Base-by-base conservation (phyloP, 495 filamentous ascomycete genomes). In the Hyaloscypha variabilis region DNA sequence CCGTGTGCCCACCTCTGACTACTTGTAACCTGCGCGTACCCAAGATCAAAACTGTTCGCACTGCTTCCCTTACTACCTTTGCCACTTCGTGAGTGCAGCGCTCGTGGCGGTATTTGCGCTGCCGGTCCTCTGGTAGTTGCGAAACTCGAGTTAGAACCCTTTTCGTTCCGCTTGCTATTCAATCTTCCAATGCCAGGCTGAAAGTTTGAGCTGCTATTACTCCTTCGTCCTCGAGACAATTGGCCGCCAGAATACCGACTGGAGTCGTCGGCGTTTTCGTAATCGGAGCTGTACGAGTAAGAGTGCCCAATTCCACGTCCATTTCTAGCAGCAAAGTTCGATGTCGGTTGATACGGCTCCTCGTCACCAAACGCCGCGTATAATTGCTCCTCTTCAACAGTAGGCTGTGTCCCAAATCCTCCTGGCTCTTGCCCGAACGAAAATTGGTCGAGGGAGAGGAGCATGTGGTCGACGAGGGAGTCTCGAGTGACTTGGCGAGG, bases 391-490 rank as follows among this genome's bases (percentile, higher is more conserved):
- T 74, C 67, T 21, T 74, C 71, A 4, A 69, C 58, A 25, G 66
- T 70, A 0, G 67, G 64, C 31, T 68, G 67, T 56, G 57, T 57
- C 8, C 51, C 72, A 63, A 76, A 76, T 56, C 52, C 52, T 36
- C 74, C 69, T 49, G 67, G 66, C n/a, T 68, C 74, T 64, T 83
- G 83, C 6, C 84, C 82, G 63, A 85, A 78, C 13, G 83, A 85
- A 72, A 92, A 85, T 78, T 91, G 89, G 76, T 96, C 92, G 64
- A 97, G 85, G 21, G 94, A 96, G 31, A 93, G 83, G 14, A 97
- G 85, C 87, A 97, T 92, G 71, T 96, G 94, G 75, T 94, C 91
- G 51, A 97, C 90, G 54, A 97, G 87, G 25, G 93, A 97, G 69
- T 93, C 91, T 57, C 93, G 87, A 29, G 88, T 88, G 66, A 89